Base-by-base conservation (phyloP, 345 rosid species). In the Rhizophora apiculata region DNA sequence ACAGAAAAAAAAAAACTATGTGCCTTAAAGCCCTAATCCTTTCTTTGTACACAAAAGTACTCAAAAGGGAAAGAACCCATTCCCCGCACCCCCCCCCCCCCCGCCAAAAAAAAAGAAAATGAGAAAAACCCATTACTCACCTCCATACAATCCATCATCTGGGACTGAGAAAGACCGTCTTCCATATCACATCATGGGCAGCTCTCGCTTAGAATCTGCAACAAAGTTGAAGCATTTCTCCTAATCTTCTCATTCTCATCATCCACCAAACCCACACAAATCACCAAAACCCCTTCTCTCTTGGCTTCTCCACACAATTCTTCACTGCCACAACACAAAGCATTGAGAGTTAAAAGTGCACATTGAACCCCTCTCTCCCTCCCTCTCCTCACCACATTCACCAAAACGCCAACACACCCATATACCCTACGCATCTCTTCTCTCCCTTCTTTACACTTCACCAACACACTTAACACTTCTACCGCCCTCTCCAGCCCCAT, bases 401-500 rank as follows among this genome's bases (percentile, higher is more conserved):
- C 89, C 79, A 96, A 81, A 75, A 89, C 84, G 46, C 80, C 73
- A 56, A 89, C 85, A 68, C 85, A 83, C 22, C 89, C 92, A 74
- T 54, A 48, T 32, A 80, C 76, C 77, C 77, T 84, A 13, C 71
- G 79, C 91, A 90, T 92, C 71, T 83, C 90, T 37, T 87, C 92
- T 68, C 94, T 83, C 56, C 99, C 99, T 78, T 92, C 96, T 77
- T 82, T 88, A 65, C 96, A 89, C 79, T 90, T 96, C 5, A 83
- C 97, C 81, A 96, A 70, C 69, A 86, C 57, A 10, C 94, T 91
- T 91, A 96, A 77, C 68, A 92, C 97, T 65, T 89, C 92, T 29
- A 95, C 90, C 0, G 96, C 94, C 66, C 99, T 83, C 80, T 92
- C 98, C 4, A 90, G 46, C 67, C 99, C 99, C 32, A 81, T 75